These are phyloP conservation scores for Clausena lansium DNA, from an alignment of 345 rosid species.

Conservation along the genomic window DNA sequence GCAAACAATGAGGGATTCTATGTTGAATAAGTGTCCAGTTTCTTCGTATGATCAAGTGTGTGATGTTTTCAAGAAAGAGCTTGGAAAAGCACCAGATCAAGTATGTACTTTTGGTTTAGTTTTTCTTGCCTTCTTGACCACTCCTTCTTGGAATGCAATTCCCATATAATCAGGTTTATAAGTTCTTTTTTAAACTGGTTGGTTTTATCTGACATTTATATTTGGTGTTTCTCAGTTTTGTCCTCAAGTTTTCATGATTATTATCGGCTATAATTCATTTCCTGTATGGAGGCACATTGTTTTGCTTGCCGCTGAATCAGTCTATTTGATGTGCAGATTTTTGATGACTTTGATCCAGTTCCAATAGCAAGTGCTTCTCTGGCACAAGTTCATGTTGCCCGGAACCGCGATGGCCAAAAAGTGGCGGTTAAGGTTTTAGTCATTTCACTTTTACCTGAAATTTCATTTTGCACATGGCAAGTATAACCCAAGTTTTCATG, in stretches of 20 bases:
- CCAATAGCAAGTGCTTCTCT: constrained; percentile 98
- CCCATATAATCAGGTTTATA: not conserved
- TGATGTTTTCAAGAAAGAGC: constrained; percentile 85
- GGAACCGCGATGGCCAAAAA: constrained; percentile 63
- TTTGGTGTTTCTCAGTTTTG: constrained; percentile 1
- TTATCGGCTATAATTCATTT: not conserved
- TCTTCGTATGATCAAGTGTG: constrained; percentile 94
- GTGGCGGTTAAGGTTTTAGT: constrained; percentile 85
- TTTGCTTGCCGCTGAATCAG: not conserved
- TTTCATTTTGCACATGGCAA: constrained; percentile 2
- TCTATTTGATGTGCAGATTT: constrained; percentile 44
- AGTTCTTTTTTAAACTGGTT: not conserved
- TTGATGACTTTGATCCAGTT: constrained; percentile 78
- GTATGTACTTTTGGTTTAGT: constrained; percentile 39
- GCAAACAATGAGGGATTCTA: constrained; percentile 73
- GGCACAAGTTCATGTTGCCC: constrained; percentile 99
- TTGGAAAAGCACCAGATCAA: constrained; percentile 80
- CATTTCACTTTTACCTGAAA: constrained; percentile 19
- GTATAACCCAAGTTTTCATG: constrained; percentile 11
- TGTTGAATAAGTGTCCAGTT: constrained; percentile 91
- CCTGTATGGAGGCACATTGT: not conserved
- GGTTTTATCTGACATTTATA: not conserved
- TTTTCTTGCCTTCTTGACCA: not conserved
- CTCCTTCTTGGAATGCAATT: not conserved
- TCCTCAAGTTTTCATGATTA: not conserved